Percentiles rank a stretch among this genome's conserved stretches.
Conservation (phyloP, 2,329 filamentous ascomycete species). For the Ophiocordyceps polyrhachis-furcata region DNA sequence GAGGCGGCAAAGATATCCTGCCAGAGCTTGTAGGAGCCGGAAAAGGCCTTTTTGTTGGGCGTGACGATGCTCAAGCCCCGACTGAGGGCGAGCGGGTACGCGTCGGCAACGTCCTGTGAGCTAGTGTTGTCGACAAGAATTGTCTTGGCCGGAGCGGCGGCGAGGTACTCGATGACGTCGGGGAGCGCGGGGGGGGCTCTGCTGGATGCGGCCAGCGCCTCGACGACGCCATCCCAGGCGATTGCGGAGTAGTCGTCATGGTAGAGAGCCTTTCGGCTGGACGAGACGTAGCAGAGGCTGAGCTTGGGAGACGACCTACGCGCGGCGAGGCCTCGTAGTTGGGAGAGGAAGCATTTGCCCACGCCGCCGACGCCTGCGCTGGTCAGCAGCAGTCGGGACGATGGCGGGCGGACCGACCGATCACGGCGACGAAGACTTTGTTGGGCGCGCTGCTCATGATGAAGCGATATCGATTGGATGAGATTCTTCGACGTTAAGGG, state of each 20-base stretch:
- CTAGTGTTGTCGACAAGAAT: constrained; percentile 93
- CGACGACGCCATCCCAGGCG: constrained; percentile 37
- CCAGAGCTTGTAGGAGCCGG: constrained; percentile 64
- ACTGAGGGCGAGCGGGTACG: constrained; percentile 65
- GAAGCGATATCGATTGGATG: neutral
- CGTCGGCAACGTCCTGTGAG: constrained; percentile 64
- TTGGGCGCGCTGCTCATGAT: constrained; percentile 24
- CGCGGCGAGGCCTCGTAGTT: constrained; percentile 50
- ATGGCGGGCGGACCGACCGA: constrained; percentile 17
- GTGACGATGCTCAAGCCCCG: constrained; percentile 82
- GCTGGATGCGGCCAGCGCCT: constrained; percentile 43
- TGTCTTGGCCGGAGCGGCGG: constrained; percentile 56
- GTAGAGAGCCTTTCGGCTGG: constrained; percentile 68
- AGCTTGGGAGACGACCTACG: constrained; percentile 52
- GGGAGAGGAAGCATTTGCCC: constrained; percentile 74
- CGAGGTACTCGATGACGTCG: constrained; percentile 61
- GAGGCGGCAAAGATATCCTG: constrained; percentile 67
- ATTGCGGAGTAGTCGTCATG: constrained; percentile 53
- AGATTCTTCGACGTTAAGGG: neutral
- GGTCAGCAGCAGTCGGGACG: constrained; percentile 3
- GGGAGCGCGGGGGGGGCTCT: constrained; percentile 47
- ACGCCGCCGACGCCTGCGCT: constrained; percentile 83
- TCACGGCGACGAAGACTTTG: constrained; percentile 33
- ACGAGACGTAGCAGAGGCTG: constrained; percentile 67
- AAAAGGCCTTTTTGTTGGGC: constrained; percentile 98